Evolutionary conservation across 495 filamentous ascomycete genomes (phyloP).

Genomic region (Trypethelium eluteriae): DNA sequence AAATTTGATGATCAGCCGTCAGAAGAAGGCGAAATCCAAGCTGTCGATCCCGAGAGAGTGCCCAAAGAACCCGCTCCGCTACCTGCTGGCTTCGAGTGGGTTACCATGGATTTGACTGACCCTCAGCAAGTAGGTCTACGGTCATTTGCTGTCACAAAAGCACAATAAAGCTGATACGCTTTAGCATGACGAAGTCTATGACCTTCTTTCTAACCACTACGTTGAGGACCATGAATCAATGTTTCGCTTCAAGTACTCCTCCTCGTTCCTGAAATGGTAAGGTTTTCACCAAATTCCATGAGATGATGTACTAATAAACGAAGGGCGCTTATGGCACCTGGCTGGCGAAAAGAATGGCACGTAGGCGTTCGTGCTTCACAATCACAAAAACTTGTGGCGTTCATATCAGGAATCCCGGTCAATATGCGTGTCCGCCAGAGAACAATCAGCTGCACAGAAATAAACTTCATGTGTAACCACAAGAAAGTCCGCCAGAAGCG

Average conservation of each 20-base stretch:
- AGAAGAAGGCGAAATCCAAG: slow-evolving; percentile 56
- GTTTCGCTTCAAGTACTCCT: slow-evolving; percentile 94
- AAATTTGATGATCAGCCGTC: slow-evolving; percentile 50
- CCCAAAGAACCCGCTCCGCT: slow-evolving; percentile 58
- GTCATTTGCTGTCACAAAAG: slow-evolving; percentile 15
- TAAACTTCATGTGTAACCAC: slow-evolving; percentile 97
- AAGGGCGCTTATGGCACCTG: slow-evolving; percentile 87
- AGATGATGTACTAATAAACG: slow-evolving; percentile 25
- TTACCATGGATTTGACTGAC: slow-evolving; percentile 75
- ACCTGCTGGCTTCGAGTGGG: slow-evolving; percentile 83
- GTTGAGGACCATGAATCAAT: slow-evolving; percentile 94
- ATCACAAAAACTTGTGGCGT: slow-evolving; percentile 70
- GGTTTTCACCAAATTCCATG: slow-evolving; percentile 18
- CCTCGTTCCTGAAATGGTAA: slow-evolving; percentile 80
- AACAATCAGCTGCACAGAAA: slow-evolving; percentile 69
- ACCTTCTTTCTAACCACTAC: slow-evolving; percentile 83
- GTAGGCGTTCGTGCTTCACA: slow-evolving; percentile 78
- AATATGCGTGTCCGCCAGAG: slow-evolving; percentile 71
- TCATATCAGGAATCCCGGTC: slow-evolving; percentile 86
- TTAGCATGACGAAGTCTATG: slow-evolving; percentile 70
- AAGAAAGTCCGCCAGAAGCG: slow-evolving; percentile 94
- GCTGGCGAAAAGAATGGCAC: slow-evolving; percentile 95
- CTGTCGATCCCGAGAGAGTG: slow-evolving; percentile 66
- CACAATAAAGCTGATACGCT: slow-evolving; percentile 15
- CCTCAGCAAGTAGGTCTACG: slow-evolving; percentile 42